Base-by-base conservation (phyloP, 2,329 filamentous ascomycete genomes). In the Aspergillus tubingensis region DNA sequence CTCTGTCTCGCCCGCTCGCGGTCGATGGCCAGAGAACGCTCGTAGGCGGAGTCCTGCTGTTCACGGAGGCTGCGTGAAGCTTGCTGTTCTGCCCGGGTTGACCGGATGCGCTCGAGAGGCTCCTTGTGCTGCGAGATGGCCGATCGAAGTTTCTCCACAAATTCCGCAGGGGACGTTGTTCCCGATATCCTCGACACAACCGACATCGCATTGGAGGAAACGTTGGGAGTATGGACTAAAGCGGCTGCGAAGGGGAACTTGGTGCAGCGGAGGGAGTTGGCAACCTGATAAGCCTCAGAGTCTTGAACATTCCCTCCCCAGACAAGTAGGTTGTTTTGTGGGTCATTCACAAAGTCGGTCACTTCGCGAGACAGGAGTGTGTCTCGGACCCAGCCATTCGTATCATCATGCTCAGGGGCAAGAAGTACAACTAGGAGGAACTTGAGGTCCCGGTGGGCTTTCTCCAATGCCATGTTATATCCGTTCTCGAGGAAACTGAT, bases 221-320 rank as follows among this genome's bases (percentile, higher is more conserved):
- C 88, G 66, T 89, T 89, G 0, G 93, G 92, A 0, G 93, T 96
- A 65, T 97, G 89, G 59, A 92, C 93, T 27, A 97, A 88, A 3
- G 97, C 77, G 13, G 89, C 91, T 0, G 90, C 88, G 73, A 96
- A 98, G 8, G 95, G 95, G 70, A 95, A 97, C 73, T 96, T 96
- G 61, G 91, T 96, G 76, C 91, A 95, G 67, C 88, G 88, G 64
- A 98, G 86, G 49, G 93, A 92, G 11, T 86, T 85, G n/a, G 92
- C 88, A 43, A 97, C 92, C 74, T 97, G 92, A 76, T 96, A 98
- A 5, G 94, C 91, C 78, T 99, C 95, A 3, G 92, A 90, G 74
- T 99, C 95, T 64, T 92, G 86, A 0, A 98, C 90, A 67, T 92
- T 96, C 50, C 95, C 95, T 43, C 90, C 92, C 95, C 95, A 99